Evolutionary conservation across 2,329 filamentous ascomycete genomes (phyloP), one percentile per base, ranked within the genome.

Genomic region (Nothopassalora personata): DNA sequence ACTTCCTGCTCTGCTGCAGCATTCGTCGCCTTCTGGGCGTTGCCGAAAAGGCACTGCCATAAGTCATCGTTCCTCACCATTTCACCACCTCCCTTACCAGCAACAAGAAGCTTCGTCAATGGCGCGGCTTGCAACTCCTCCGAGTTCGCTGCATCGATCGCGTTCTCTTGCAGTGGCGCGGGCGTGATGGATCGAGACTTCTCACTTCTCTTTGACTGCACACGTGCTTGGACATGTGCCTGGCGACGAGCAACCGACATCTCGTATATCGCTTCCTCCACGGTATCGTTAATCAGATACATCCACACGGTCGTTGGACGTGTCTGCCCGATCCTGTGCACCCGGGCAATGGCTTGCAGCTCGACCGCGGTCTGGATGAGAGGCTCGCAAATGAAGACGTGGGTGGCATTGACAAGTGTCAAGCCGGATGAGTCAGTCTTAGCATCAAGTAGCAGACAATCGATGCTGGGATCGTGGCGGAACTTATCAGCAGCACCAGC

Each of bases 351-450:
- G 13, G 92, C 93, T 73, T 99, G 94, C 9, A 97, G 81, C 74
- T 97, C 94, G 15, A 99, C 85, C 0, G 92, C 91, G 0, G 93
- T 93, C 70, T 97, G 96, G 66, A 97, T 85, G 3, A 97, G 79
- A 2, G 94, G 94, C 71, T 99, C 94, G 72, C 91, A 96, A 4
- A 99, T 82, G 70, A 97, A 95, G 1, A 97, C 91, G 70, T 97
- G 91, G 51, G 86, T 96, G 4, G 93, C 94, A 68, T 95, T 93
- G 64, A 96, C 88, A 0, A 99, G 82, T 62, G 96, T 97, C 31
- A 99, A 80, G 0, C 94, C 94, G 1, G 89, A 92, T 0, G 90
- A 88, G 71, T 96, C 90, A 0, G 90, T 89, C 64, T 91, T 89
- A 5, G 92, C 92, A 70, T 97, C 91, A 13, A 99, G 81, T 3